Conservation (phyloP, 2,329 filamentous ascomycete genomes). For the Lizonia empirigonia region DNA sequence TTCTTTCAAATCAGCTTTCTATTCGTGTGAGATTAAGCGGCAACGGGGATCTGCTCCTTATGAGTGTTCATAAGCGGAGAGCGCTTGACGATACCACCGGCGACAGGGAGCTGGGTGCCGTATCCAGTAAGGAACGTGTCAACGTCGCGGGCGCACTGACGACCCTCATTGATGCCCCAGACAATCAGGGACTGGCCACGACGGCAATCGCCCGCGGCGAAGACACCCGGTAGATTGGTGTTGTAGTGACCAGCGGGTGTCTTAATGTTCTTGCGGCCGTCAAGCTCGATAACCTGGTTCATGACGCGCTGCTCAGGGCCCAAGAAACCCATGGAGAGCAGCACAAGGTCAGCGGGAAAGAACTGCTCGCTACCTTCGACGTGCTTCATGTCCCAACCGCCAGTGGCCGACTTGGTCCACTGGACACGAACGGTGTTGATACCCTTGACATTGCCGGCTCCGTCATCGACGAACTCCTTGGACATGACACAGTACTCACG, state of each 20-base stretch:
- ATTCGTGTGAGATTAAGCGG: constrained; percentile 1
- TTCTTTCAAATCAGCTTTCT: background rate
- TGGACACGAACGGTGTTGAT: constrained; percentile 96
- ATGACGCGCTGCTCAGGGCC: constrained; percentile 89
- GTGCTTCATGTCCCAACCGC: constrained; percentile 99
- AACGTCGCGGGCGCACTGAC: constrained; percentile 89
- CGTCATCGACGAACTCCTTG: constrained; percentile 92
- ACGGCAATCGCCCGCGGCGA: constrained; percentile 93
- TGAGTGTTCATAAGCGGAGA: constrained; percentile 35
- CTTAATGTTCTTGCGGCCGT: constrained; percentile 94
- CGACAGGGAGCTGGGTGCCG: constrained; percentile 80
- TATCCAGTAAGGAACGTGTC: constrained; percentile 82
- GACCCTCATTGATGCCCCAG: constrained; percentile 98
- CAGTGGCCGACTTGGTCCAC: constrained; percentile 87
- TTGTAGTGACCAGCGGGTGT: constrained; percentile 84
- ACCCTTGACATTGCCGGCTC: constrained; percentile 84
- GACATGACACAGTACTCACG: constrained; percentile 99
- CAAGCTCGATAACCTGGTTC: constrained; percentile 87
- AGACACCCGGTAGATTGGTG: constrained; percentile 87
- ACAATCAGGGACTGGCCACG: constrained; percentile 95
- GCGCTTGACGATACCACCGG: constrained; percentile 84
- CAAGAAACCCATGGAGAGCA: constrained; percentile 96
- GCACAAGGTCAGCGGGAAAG: constrained; percentile 93
- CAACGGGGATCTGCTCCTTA: constrained; percentile 11
- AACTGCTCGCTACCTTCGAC: constrained; percentile 91